Base-by-base conservation (phyloP, 495 filamentous ascomycete species). In the Elasticomyces elasticus region DNA sequence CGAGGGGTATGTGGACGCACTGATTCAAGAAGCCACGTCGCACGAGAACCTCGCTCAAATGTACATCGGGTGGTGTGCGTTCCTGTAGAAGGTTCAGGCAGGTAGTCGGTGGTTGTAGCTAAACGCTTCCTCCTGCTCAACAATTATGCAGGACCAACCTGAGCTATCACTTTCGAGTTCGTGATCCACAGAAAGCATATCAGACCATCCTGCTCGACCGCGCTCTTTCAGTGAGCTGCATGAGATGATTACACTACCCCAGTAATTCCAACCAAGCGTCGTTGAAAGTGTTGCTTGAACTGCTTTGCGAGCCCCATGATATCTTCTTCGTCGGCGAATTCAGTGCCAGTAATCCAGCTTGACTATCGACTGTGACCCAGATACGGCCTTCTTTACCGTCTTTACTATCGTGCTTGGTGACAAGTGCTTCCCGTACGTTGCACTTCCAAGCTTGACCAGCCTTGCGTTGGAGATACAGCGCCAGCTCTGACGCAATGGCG, bases 41-140 rank as follows among this genome's bases (percentile, higher is more conserved):
- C 80, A 81, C 42, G 77, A 64, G 61, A 90, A 86, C 62, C 70
- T 99, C 67, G 78, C 85, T 15, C 15, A 76, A 5, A 98, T 98
- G 92, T 98, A 98, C 69, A 92, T 97, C 70, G 92, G 92, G 23
- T 98, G 92, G 92, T 95, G 88, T 75, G 78, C 91, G 20, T 97
- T 96, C 64, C 82, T 95, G 59, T 96, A 56, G 46, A n/a, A n/a
- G n/a, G n/a, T n/a, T n/a, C n/a, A n/a, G n/a, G n/a, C n/a, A n/a
- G n/a, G n/a, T n/a, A n/a, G n/a, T n/a, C n/a, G n/a, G n/a, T n/a
- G n/a, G n/a, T n/a, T n/a, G n/a, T n/a, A n/a, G n/a, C n/a, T n/a
- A n/a, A n/a, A n/a, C n/a, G n/a, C n/a, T n/a, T n/a, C n/a, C n/a
- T n/a, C n/a, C n/a, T n/a, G n/a, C n/a, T n/a, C n/a, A n/a, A n/a